phyloP scores from a whole-genome alignment of 768 basidiomycete genomes.

The Phlebiopsis gigantea region DNA sequence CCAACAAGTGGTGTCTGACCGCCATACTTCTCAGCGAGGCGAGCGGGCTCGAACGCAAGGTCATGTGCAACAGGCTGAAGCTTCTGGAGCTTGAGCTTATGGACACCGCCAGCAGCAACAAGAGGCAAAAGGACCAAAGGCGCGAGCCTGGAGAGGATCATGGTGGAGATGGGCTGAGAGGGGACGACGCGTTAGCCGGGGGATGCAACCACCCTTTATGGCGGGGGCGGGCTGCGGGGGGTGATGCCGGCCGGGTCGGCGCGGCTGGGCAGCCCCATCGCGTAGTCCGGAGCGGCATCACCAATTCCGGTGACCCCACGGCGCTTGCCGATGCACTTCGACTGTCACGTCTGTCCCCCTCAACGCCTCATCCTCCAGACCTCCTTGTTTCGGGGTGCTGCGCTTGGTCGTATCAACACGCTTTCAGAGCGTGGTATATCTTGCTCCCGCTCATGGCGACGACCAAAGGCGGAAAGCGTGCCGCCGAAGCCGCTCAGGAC shows the following conservation, averaged over 20 bases:
- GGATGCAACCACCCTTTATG: slow-evolving; percentile 10
- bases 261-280: neutral
- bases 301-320: neutral
- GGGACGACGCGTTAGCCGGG: slow-evolving; percentile 10
- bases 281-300: neutral
- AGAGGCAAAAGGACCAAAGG: slow-evolving; percentile 41
- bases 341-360: neutral
- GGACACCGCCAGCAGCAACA: slow-evolving; percentile 51
- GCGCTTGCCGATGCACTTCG: neutral
- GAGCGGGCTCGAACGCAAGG: slow-evolving; percentile 68
- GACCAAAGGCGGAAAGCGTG: slow-evolving; percentile 11
- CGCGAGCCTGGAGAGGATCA: slow-evolving; percentile 36
- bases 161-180: slow-evolving; percentile 20
- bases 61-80: slow-evolving; percentile 57
- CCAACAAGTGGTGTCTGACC: slow-evolving; percentile 65
- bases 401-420: neutral
- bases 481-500: slow-evolving; percentile 12
- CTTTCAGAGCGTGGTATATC: neutral
- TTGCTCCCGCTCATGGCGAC: slow-evolving; percentile 12
- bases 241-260: neutral
- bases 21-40: slow-evolving; percentile 94
- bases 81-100: slow-evolving; percentile 90
- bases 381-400: neutral
- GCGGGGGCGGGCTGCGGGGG: slow-evolving; percentile 9
- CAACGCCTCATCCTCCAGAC: neutral